phyloP scores from a whole-genome alignment of 257 asterid species.

The Echites panduratus region DNA sequence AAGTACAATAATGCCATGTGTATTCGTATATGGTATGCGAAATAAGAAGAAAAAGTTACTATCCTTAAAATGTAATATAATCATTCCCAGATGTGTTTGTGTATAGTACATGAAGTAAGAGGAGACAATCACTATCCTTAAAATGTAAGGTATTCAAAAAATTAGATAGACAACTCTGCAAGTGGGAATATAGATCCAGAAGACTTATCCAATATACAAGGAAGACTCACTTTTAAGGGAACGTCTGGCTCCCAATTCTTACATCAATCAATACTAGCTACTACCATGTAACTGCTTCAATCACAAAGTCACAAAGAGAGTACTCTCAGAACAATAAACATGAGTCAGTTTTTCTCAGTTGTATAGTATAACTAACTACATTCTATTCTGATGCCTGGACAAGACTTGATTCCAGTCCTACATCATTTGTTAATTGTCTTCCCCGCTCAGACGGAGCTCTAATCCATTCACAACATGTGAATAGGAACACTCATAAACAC shows the following conservation, averaged over 20 bases:
- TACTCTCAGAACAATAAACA: not conserved
- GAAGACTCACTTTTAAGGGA: not conserved
- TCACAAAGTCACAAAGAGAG: not conserved
- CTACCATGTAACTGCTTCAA: not conserved
- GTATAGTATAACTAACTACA: not conserved
- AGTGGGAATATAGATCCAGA: not conserved
- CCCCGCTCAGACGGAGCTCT: not conserved
- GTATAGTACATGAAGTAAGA: too few relatives aligned
- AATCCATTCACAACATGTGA: not conserved
- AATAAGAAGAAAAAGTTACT: too few relatives aligned
- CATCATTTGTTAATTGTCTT: not conserved
- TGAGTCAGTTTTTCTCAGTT: not conserved
- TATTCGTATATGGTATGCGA: too few relatives aligned
- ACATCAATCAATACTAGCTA: not conserved
- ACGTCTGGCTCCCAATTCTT: not conserved
- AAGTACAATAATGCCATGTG: too few relatives aligned
- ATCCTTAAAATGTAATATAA: too few relatives aligned
- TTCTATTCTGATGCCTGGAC: not conserved
- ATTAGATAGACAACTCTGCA: not conserved
- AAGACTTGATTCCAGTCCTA: not conserved
- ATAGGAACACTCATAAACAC: not conserved
- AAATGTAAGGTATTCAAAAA: not conserved
- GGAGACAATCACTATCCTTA: not conserved
- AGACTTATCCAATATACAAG: not conserved
- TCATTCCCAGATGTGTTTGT: too few relatives aligned